A percentile compares a stretch with the other conserved stretches of the same genome.
Evolutionary conservation across 345 rosid genomes (phyloP).

Genomic region (Camelina sativa): DNA sequence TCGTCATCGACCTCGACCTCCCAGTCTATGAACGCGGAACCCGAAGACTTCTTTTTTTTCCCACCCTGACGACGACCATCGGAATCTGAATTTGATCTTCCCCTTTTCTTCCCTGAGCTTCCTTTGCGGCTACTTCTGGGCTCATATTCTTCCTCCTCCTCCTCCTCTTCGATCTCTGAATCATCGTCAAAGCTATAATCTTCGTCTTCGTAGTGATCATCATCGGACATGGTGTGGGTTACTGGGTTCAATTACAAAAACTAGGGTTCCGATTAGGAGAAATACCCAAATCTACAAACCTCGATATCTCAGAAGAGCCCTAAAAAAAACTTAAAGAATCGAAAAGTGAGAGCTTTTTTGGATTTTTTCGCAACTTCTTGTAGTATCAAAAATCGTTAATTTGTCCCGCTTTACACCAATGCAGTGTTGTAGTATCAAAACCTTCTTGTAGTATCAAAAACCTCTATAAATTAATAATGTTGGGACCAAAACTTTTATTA

Average conservation of each 20-base stretch:
- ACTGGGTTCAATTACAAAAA: neutral
- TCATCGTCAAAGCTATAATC: constrained; percentile 52
- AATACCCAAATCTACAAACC: neutral
- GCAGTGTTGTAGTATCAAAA: constrained; percentile 1
- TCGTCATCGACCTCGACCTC: constrained; percentile 65
- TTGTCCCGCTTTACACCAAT: neutral
- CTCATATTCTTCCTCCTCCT: constrained; percentile 49
- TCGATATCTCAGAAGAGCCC: constrained; percentile 1
- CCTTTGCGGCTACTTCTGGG: constrained; percentile 35
- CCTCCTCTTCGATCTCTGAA: constrained; percentile 7
- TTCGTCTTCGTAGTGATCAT: constrained; percentile 46
- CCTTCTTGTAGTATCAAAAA: too few species aligned
- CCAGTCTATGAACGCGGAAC: constrained; percentile 55
- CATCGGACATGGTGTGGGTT: constrained; percentile 42
- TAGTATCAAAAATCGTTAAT: neutral
- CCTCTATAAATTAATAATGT: too few species aligned
- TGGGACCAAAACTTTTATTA: too few species aligned
- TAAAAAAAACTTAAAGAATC: constrained; percentile 5
- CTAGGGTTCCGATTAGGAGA: constrained; percentile 2
- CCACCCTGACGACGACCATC: constrained; percentile 42
- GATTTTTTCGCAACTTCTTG: neutral
- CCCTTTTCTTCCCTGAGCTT: constrained; percentile 55
- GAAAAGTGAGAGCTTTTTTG: neutral
- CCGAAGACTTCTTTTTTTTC: constrained; percentile 47
- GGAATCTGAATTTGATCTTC: constrained; percentile 65